phyloP scores from a whole-genome alignment of 768 basidiomycete species.

The Ramaria sp. region DNA sequence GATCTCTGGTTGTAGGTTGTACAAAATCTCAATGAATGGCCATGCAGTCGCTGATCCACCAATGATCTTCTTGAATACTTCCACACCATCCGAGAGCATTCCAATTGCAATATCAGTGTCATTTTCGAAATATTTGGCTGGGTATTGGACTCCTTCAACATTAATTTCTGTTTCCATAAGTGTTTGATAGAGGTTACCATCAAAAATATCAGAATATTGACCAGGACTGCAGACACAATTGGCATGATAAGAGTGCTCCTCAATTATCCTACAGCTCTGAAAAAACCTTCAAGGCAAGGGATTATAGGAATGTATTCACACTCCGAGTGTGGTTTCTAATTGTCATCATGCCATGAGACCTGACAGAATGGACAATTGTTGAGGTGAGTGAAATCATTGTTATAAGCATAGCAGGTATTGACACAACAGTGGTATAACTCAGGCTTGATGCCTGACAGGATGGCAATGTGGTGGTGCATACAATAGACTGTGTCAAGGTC shows the following conservation, averaged over 20 bases:
- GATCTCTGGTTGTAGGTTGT: too few species aligned
- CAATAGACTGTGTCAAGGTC: neutral
- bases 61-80: constrained; percentile 14
- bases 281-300: constrained; percentile 23
- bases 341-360: constrained; percentile 15
- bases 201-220: constrained; percentile 8
- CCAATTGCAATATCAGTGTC: constrained; percentile 31
- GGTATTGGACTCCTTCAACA: constrained; percentile 16
- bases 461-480: constrained; percentile 14
- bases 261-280: constrained; percentile 13
- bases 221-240: constrained; percentile 15
- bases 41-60: constrained; percentile 10
- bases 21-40: constrained; percentile 9
- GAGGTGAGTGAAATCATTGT: constrained; percentile 20
- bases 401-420: constrained; percentile 30
- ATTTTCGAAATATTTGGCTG: constrained; percentile 26
- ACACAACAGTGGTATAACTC: constrained; percentile 31
- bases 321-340: constrained; percentile 15
- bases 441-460: constrained; percentile 25
- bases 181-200: constrained; percentile 16
- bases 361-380: constrained; percentile 28
- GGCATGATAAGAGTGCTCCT: constrained; percentile 20
- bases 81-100: constrained; percentile 33
- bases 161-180: constrained; percentile 13
- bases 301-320: constrained; percentile 32